These are phyloP conservation scores for Salix koriyanagi DNA, from an alignment of 345 rosid genomes.

Conservation along the genomic window DNA sequence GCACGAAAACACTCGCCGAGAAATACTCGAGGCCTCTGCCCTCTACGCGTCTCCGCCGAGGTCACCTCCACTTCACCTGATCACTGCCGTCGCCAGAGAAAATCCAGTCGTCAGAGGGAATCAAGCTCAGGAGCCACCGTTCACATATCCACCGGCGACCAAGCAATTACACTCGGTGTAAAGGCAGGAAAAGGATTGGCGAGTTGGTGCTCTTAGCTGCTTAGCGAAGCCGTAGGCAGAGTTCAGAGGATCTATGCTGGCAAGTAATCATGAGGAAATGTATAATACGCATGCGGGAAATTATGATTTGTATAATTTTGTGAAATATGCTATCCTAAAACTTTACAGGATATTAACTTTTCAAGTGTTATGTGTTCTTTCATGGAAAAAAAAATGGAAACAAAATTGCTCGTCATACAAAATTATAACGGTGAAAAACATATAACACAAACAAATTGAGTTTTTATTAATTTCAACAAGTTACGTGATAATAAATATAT, in stretches of 20 bases:
- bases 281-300: neutral
- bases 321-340: neutral
- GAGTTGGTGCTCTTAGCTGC: neutral
- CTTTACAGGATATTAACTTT: neutral
- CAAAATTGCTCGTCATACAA: neutral
- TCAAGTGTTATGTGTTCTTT: neutral
- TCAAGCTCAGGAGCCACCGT: constrained; percentile 14
- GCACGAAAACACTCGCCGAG: constrained; percentile 42
- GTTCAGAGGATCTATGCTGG: neutral
- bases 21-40: constrained; percentile 50
- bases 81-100: constrained; percentile 55
- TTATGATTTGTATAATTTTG: neutral
- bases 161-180: constrained; percentile 30
- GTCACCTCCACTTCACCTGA: constrained; percentile 35
- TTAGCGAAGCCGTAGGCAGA: neutral
- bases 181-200: neutral
- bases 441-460: neutral
- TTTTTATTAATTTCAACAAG: neutral
- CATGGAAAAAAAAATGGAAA: neutral
- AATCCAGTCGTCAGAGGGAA: constrained; percentile 40
- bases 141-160: constrained; percentile 8
- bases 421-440: neutral
- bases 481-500: too few relatives aligned
- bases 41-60: constrained; percentile 62
- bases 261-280: neutral